These are phyloP conservation scores for Epichloe glyceriae DNA, from an alignment of 2,329 filamentous ascomycete genomes.

Conservation along the genomic window DNA sequence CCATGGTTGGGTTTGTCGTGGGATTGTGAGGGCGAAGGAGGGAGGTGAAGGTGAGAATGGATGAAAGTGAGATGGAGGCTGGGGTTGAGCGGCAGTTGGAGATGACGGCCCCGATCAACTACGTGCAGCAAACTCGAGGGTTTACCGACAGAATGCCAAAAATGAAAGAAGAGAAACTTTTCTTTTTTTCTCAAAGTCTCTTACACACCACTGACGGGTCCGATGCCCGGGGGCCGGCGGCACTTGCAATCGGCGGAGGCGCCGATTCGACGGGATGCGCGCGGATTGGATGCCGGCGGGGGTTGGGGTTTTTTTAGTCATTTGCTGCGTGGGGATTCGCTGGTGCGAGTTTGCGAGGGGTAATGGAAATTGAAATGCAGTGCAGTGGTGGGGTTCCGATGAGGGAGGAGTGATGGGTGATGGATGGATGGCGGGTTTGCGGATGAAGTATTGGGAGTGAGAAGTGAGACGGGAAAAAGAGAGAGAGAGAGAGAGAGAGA, in stretches of 20 bases:
- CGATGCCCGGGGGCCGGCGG: not conserved
- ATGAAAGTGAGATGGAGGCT: not conserved
- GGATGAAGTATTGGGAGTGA: too few species aligned
- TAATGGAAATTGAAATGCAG: not conserved
- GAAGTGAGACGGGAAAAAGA: too few species aligned
- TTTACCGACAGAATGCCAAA: too few species aligned
- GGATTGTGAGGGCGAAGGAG: not conserved
- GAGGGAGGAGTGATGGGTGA: too few species aligned
- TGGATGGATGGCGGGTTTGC: too few species aligned
- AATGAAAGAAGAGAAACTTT: too few species aligned
- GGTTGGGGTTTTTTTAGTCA: too few species aligned
- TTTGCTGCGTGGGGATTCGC: not conserved
- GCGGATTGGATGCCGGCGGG: not conserved
- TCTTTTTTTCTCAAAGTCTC: not conserved
- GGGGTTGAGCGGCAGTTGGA: too few species aligned
- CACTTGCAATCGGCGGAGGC: not conserved
- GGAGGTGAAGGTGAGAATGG: not conserved
- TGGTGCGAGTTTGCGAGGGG: not conserved
- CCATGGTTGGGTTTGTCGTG: constrained; percentile 6
- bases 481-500: too few species aligned
- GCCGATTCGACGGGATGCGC: constrained; percentile 1
- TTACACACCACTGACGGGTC: not conserved
- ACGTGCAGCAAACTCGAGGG: too few species aligned
- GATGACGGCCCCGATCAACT: too few species aligned
- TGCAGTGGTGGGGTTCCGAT: too few species aligned